Evolutionary conservation across 306 rosid genomes (phyloP).

Genomic region (Cicer arietinum): DNA sequence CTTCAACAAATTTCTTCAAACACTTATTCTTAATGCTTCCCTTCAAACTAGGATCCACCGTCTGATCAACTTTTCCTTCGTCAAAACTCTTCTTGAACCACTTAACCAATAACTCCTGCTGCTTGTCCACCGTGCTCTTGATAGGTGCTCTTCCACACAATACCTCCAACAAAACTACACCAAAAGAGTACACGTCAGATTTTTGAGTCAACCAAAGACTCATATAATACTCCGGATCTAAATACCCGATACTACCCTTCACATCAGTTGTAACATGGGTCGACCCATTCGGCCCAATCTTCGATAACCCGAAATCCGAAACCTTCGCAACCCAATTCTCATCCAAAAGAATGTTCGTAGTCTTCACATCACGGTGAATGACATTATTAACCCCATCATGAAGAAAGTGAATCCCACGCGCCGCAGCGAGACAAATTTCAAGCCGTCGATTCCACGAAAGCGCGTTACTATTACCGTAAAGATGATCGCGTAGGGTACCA

Average conservation of each 20-base stretch:
- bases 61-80: slow-evolving; percentile 24
- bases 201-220: slow-evolving; percentile 52
- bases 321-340: slow-evolving; percentile 50
- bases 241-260: slow-evolving; percentile 48
- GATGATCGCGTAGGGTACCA: slow-evolving; percentile 54
- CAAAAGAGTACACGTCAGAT: slow-evolving; percentile 68
- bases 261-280: slow-evolving; percentile 44
- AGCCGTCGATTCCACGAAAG: slow-evolving; percentile 55
- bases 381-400: slow-evolving; percentile 39
- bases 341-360: slow-evolving; percentile 54
- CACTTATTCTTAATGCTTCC: slow-evolving; percentile 41
- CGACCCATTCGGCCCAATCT: slow-evolving; percentile 40
- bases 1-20: slow-evolving; percentile 44
- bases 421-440: slow-evolving; percentile 46
- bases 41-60: slow-evolving; percentile 49
- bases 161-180: slow-evolving; percentile 60
- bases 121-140: slow-evolving; percentile 1
- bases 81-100: slow-evolving; percentile 43
- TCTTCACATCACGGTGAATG: slow-evolving; percentile 69
- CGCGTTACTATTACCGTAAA: slow-evolving; percentile 10
- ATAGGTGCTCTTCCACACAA: slow-evolving; percentile 52
- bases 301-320: slow-evolving; percentile 62
- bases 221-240: slow-evolving; percentile 49
- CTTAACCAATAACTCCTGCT: slow-evolving; percentile 3
- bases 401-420: slow-evolving; percentile 55